Base-by-base conservation (phyloP, 306 rosid genomes). In the Castanea crenata region DNA sequence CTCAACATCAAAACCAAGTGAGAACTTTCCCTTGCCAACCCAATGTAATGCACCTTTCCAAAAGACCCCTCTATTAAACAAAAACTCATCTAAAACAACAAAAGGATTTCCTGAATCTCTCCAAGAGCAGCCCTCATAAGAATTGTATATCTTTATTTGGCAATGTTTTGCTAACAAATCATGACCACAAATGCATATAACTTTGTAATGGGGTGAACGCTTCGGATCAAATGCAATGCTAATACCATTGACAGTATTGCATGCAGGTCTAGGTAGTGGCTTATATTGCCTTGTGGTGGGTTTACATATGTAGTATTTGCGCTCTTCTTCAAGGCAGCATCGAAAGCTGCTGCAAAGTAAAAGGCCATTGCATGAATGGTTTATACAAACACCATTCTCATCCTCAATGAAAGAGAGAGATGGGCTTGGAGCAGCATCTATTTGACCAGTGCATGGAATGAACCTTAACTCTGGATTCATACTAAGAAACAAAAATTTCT, bases 31-130 rank as follows among this genome's bases (percentile, higher is more conserved):
- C 12, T 31, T 61, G 31, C 73, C 46, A 20, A 81, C 34, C 89
- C 85, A 86, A 14, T 83, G 85, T 5, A 83, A 16, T 16, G 86
- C 20, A 5, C 74, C 86, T 15, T 82, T 80, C 75, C 85, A 80
- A 23, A 76, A 74, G 38, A 86, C 89, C 31, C 83, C 83, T 13
- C 67, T 25, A 14, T 79, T 38, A 11, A 79, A 82, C 13, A 64
- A 67, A 57, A 44, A 21, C 35, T 57, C 51, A 6, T 9, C 20
- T 49, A 41, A 25, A 13, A 54, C 69, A 62, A 6, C 13, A 52
- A 81, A 77, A 21, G 67, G 20, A 67, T 31, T 13, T 2, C 80
- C 69, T 19, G 70, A 62, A 19, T 38, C 74, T 63, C 74, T 77
- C 88, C 85, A 84, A 38, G 46, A 38, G 38, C 21, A 15, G 10